Percentiles rank a stretch among this genome's conserved stretches.
phyloP scores from a whole-genome alignment of 306 rosid species.

The Delonix regia region DNA sequence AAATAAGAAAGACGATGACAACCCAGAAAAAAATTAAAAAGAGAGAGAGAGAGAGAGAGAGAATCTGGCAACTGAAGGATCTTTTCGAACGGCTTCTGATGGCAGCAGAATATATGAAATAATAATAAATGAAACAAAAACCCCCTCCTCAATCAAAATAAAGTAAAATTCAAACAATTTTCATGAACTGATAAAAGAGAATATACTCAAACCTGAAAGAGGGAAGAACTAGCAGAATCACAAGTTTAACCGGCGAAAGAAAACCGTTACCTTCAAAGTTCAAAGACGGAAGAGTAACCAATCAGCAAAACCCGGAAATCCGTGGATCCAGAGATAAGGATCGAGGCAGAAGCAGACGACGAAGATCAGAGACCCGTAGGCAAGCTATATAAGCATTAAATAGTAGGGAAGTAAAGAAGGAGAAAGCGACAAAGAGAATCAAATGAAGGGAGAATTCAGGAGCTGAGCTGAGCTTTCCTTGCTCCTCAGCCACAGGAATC shows the following conservation, averaged over 20 bases:
- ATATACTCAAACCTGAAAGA: not conserved
- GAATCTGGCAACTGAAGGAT: slow-evolving; percentile 3
- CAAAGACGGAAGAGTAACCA: slow-evolving; percentile 6
- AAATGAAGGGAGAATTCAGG: not conserved
- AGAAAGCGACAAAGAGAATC: not conserved
- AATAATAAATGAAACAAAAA: not conserved
- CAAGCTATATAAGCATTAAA: not conserved
- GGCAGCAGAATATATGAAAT: not conserved
- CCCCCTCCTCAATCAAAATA: not conserved
- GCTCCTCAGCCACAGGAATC: slow-evolving; percentile 42
- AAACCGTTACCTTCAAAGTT: slow-evolving; percentile 12
- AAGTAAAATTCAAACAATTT: not conserved
- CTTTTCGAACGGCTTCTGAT: not conserved
- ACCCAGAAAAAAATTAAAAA: not conserved
- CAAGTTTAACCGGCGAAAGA: not conserved
- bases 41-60: not conserved
- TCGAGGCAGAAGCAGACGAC: not conserved
- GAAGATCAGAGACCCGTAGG: not conserved
- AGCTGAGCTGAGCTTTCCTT: not conserved
- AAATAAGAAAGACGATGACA: too few relatives aligned
- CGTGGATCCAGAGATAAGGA: not conserved
- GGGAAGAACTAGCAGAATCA: not conserved
- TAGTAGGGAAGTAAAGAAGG: not conserved
- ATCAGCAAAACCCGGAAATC: not conserved
- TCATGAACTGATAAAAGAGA: not conserved